Percentiles rank a stretch among this genome's conserved stretches.
Conservation (phyloP, 106 monocot genomes). For the Gastrodia elata region DNA sequence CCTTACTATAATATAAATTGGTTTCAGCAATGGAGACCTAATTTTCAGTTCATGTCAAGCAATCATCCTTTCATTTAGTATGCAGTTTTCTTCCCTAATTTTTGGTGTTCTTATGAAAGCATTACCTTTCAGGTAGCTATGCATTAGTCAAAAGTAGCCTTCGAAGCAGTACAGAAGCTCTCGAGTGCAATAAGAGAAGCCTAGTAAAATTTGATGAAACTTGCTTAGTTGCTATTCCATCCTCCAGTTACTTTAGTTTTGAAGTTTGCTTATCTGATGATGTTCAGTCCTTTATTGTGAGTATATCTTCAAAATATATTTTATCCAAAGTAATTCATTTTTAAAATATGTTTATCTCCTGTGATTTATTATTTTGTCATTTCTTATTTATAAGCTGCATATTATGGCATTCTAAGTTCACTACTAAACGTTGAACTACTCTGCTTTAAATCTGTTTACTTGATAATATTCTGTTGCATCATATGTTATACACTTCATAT, state of each 20-base stretch:
- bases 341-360: not conserved
- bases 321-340: not conserved
- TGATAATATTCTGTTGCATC: not conserved
- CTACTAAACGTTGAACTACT: not conserved
- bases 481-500: not conserved
- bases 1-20: not conserved
- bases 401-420: too few species aligned
- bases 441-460: not conserved
- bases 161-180: not conserved
- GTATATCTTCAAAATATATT: not conserved
- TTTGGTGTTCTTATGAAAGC: not conserved
- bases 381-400: not conserved
- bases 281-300: slow-evolving; percentile 6
- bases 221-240: not conserved
- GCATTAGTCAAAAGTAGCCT: not conserved
- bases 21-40: not conserved
- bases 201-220: not conserved
- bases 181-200: not conserved
- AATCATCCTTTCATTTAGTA: not conserved
- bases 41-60: not conserved
- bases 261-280: slow-evolving; percentile 3
- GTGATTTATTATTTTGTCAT: not conserved
- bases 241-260: not conserved
- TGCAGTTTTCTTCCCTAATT: not conserved
- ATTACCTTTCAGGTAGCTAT: not conserved